These are phyloP conservation scores for Scheffersomyces lignosus DNA, from an alignment of 805 yeast species.

Conservation along the genomic window DNA sequence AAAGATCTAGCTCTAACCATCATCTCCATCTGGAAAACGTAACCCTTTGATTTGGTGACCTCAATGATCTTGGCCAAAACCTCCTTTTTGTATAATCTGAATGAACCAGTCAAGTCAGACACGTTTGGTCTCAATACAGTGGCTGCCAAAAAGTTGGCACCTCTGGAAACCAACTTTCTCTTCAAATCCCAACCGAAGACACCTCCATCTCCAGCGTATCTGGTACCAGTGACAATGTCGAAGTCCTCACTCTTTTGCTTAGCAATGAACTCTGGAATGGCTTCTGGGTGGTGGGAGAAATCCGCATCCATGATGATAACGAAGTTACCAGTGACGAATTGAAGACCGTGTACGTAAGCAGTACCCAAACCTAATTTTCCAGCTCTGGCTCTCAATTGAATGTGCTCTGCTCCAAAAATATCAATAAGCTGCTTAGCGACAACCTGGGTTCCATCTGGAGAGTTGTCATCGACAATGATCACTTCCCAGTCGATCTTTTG, in stretches of 20 bases:
- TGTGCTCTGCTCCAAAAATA: slow-evolving; percentile 59
- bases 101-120: slow-evolving; percentile 75
- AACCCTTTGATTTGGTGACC: slow-evolving; percentile 72
- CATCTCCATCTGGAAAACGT: slow-evolving; percentile 88
- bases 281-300: slow-evolving; percentile 78
- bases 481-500: slow-evolving; percentile 70
- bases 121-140: slow-evolving; percentile 70
- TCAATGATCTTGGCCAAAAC: slow-evolving; percentile 65
- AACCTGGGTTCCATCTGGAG: slow-evolving; percentile 82
- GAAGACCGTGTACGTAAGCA: slow-evolving; percentile 76
- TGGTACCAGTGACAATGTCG: slow-evolving; percentile 60
- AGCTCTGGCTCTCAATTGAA: slow-evolving; percentile 67
- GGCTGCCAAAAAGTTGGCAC: slow-evolving; percentile 77
- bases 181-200: slow-evolving; percentile 84
- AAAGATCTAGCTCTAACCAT: slow-evolving; percentile 78
- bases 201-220: slow-evolving; percentile 81
- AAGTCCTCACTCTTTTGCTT: slow-evolving; percentile 54
- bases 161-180: slow-evolving; percentile 73
- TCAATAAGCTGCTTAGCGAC: slow-evolving; percentile 60
- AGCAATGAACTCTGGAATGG: slow-evolving; percentile 72
- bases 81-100: slow-evolving; percentile 70
- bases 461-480: slow-evolving; percentile 72
- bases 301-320: slow-evolving; percentile 85
- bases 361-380: slow-evolving; percentile 81
- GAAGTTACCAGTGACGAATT: slow-evolving; percentile 69